Evolutionary conservation across 148 eudicot genomes (phyloP).

Genomic region (Camellia sinensis): DNA sequence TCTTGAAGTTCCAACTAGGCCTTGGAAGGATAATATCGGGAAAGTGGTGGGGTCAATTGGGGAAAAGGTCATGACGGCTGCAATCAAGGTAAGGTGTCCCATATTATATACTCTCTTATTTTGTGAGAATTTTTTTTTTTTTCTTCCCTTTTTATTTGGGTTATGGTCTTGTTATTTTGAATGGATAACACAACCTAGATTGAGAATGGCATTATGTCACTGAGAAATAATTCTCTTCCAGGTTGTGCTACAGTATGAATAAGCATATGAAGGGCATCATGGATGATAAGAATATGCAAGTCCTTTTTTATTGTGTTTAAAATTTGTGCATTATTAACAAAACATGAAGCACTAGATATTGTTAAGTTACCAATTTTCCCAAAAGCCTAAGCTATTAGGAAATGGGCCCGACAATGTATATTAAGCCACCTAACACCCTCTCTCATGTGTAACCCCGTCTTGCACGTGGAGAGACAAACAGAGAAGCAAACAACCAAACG

Average conservation of each 20-base stretch:
- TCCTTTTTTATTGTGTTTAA: neutral
- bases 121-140: slow-evolving; percentile 1
- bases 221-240: neutral
- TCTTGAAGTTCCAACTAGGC: slow-evolving; percentile 30
- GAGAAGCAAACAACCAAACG: too few species aligned
- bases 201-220: neutral
- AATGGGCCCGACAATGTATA: too few species aligned
- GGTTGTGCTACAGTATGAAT: neutral
- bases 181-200: neutral
- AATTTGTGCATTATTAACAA: neutral
- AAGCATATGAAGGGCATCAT: neutral
- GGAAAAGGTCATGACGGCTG: slow-evolving; percentile 68
- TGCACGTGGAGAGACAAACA: too few species aligned
- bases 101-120: neutral
- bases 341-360: neutral
- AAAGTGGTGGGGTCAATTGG: slow-evolving; percentile 39
- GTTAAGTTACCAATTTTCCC: too few species aligned
- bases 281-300: neutral
- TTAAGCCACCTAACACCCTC: too few species aligned
- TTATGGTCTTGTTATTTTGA: neutral
- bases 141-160: neutral
- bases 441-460: too few species aligned
- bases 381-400: too few species aligned
- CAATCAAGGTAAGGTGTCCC: slow-evolving; percentile 59
- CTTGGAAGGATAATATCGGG: slow-evolving; percentile 45